Evolutionary conservation across 1,139 yeast species (phyloP), one percentile per base, ranked within the genome.

Genomic region (Geotrichum aggregatum): DNA sequence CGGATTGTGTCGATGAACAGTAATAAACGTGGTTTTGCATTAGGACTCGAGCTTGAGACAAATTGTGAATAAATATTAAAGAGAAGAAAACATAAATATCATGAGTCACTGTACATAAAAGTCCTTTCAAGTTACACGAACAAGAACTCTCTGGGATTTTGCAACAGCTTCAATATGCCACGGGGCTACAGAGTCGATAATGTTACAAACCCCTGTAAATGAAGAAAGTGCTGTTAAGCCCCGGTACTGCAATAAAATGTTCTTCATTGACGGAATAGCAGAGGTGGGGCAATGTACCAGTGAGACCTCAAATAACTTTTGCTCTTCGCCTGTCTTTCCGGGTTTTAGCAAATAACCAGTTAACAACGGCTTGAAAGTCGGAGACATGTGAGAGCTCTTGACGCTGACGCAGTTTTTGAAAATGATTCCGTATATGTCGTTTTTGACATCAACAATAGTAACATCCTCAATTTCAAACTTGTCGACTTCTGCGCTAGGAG

Each of bases 131-230:
- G 26, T 19, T 8, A 43, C 28, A 16, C 31, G 33, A 31, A 43
- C 13, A 33, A 66, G 54, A 14, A 62, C 57, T 33, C 66, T 56
- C 31, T 60, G 61, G 59, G 83, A 74, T 63, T 85, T 87, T 31
- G 79, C 77, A 5, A 87, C 95, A 0, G 95, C 87, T 30, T 79
- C 72, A 30, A 87, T 76, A 66, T 88, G 96, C 88, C 95, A 86
- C n/a, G 97, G 97, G 1, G 83, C 71, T 38, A 76, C 70, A 0
- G 76, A 68, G 30, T 70, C 63, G 13, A 62, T 62, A 1, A 67
- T 66, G 24, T 66, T 67, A 13, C 72, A 67, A 16, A 73, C 71
- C 0, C 78, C 77, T 36, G 72, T 68, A 58, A 74, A 63, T 1
- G 72, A 67, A 22, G 74, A 76, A 62, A 80, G 66, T 1, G 81